These are phyloP conservation scores for Phytophthora pistaciae DNA, from an alignment of 352 stramenopile genomes.

Conservation along the genomic window DNA sequence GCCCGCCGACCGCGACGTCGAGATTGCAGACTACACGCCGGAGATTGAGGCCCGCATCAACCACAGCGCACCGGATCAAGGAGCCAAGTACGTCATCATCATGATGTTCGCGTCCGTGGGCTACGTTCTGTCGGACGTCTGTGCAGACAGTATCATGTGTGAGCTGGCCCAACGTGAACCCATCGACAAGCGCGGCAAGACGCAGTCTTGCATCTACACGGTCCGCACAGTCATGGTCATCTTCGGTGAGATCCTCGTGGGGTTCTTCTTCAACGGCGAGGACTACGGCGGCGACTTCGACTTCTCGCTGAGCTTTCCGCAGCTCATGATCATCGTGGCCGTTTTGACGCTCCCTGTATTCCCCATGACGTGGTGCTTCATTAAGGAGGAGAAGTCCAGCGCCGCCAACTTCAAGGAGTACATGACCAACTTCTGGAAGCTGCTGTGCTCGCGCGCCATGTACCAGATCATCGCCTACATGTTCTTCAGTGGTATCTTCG, in stretches of 20 bases:
- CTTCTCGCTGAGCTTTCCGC: slow-evolving; percentile 57
- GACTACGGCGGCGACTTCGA: slow-evolving; percentile 64
- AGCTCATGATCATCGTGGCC: slow-evolving; percentile 50
- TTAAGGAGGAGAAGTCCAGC: slow-evolving; percentile 35
- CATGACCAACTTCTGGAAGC: slow-evolving; percentile 32
- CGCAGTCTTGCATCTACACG: slow-evolving; percentile 54
- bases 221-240: slow-evolving; percentile 43
- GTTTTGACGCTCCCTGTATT: slow-evolving; percentile 24
- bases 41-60: slow-evolving; percentile 39
- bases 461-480: slow-evolving; percentile 48
- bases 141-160: slow-evolving; percentile 56
- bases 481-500: slow-evolving; percentile 40
- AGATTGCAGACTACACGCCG: slow-evolving; percentile 20
- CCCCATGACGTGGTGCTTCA: slow-evolving; percentile 41
- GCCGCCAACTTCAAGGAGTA: slow-evolving; percentile 27
- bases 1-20: slow-evolving; percentile 23
- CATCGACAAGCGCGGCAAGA: slow-evolving; percentile 41
- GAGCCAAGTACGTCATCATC: slow-evolving; percentile 47
- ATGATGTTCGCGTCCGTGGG: slow-evolving; percentile 81
- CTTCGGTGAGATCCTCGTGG: slow-evolving; percentile 39
- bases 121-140: slow-evolving; percentile 81
- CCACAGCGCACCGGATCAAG: slow-evolving; percentile 18
- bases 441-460: slow-evolving; percentile 34
- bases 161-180: slow-evolving; percentile 58
- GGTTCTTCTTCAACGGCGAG: slow-evolving; percentile 58